Evolutionary conservation across 139 green algal genomes (phyloP).

Genomic region (Micractinium sp.): DNA sequence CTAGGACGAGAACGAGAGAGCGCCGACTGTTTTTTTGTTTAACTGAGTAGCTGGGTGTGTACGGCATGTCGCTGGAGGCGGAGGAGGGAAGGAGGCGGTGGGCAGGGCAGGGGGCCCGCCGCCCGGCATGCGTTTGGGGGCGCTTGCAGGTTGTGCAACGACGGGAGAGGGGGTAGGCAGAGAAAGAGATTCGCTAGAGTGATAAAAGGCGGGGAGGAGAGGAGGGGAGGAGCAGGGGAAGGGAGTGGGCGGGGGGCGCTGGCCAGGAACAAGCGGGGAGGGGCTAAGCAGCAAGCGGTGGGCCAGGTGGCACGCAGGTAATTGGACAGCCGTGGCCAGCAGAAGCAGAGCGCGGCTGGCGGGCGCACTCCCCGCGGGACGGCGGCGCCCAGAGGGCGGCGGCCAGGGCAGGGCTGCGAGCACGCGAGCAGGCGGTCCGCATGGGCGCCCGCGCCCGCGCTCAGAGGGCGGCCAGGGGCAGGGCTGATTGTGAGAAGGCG

Average conservation of each 20-base stretch:
- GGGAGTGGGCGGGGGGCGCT: not conserved
- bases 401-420: not conserved
- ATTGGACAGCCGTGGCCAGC: too few relatives aligned
- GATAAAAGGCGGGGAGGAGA: not conserved
- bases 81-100: not conserved
- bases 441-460: too few relatives aligned
- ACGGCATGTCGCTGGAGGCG: too few relatives aligned
- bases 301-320: not conserved
- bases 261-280: too few relatives aligned
- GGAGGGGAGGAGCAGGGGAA: not conserved
- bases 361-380: too few relatives aligned
- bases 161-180: not conserved
- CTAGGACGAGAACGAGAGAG: too few relatives aligned
- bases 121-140: not conserved
- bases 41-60: too few relatives aligned
- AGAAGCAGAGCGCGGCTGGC: too few relatives aligned
- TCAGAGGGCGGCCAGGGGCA: constrained; percentile 31
- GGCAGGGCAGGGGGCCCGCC: not conserved
- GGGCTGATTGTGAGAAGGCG: not conserved
- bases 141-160: not conserved
- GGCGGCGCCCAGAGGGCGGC: not conserved
- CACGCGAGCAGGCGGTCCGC: not conserved
- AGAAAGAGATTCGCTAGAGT: constrained; percentile 9
- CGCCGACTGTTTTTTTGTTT: too few relatives aligned
- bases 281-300: not conserved